Conservation (phyloP, 2,329 filamentous ascomycete genomes). For the Trichothecium sympodiale region DNA sequence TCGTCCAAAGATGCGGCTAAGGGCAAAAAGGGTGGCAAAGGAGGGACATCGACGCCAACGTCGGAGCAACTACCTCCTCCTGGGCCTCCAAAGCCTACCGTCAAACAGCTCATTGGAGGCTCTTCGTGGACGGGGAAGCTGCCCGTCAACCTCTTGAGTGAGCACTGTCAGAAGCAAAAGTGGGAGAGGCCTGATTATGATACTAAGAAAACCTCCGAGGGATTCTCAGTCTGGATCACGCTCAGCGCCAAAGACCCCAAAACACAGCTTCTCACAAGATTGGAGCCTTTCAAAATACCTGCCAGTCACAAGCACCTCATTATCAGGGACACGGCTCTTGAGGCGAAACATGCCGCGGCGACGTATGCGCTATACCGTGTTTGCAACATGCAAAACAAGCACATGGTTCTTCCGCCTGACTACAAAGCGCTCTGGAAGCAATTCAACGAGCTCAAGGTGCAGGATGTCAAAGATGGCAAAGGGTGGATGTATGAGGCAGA, state of each 20-base stretch:
- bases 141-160: constrained; percentile 83
- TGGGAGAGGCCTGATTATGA: constrained; percentile 93
- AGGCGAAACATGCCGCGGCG: constrained; percentile 87
- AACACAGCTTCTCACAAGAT: constrained; percentile 62
- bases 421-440: constrained; percentile 89
- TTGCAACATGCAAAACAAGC: constrained; percentile 90
- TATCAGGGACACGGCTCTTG: constrained; percentile 66
- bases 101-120: constrained; percentile 79
- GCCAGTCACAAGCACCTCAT: constrained; percentile 65
- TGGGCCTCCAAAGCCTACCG: constrained; percentile 48
- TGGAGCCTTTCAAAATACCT: constrained; percentile 77
- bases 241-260: constrained; percentile 68
- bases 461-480: constrained; percentile 64
- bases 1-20: constrained; percentile 39
- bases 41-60: constrained; percentile 13
- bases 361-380: constrained; percentile 86
- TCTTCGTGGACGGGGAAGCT: constrained; percentile 96
- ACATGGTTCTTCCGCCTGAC: constrained; percentile 85
- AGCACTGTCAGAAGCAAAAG: constrained; percentile 90
- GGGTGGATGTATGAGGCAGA: constrained; percentile 94
- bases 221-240: constrained; percentile 72
- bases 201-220: constrained; percentile 62
- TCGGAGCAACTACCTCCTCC: constrained; percentile 20
- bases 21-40: constrained; percentile 26
- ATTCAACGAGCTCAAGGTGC: constrained; percentile 71